phyloP scores from a whole-genome alignment of 1,139 yeast species.

The Hansenula sp. region DNA sequence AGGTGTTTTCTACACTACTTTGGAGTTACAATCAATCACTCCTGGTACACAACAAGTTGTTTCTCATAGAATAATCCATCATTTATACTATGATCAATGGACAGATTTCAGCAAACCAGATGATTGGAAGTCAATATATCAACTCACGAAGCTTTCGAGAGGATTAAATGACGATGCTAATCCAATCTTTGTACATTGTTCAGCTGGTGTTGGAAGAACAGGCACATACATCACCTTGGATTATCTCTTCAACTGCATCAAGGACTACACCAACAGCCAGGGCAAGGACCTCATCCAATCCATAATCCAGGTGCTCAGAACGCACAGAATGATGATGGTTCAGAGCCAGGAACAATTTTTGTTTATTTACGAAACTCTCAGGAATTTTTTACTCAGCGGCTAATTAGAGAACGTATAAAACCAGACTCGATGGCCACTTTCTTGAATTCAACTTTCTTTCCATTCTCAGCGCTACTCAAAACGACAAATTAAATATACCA shows the following conservation, averaged over 20 bases:
- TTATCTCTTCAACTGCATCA: constrained; percentile 36
- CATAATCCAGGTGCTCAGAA: constrained; percentile 42
- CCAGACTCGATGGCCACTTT: no score
- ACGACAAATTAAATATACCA: background rate
- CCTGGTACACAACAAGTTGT: constrained; percentile 6
- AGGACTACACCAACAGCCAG: background rate
- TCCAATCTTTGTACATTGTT: constrained; percentile 57
- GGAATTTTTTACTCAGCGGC: constrained; percentile 1
- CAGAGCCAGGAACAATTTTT: constrained; percentile 55
- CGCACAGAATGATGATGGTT: constrained; percentile 62
- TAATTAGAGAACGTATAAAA: background rate
- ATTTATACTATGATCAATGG: constrained; percentile 42
- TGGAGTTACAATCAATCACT: constrained; percentile 10
- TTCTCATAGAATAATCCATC: constrained; percentile 30
- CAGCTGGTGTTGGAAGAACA: constrained; percentile 79
- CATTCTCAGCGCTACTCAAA: no score
- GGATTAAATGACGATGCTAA: constrained; percentile 24
- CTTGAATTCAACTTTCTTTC: no score
- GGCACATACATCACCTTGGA: constrained; percentile 71
- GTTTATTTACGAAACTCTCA: constrained; percentile 38
- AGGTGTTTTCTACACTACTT: constrained; percentile 16
- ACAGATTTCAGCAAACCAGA: constrained; percentile 40
- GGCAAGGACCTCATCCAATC: constrained; percentile 22
- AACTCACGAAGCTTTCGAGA: constrained; percentile 24
- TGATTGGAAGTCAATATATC: constrained; percentile 27